These are phyloP conservation scores for Tetrapyrgos nigripes DNA, from an alignment of 1,284 basidiomycete genomes.

Conservation along the genomic window DNA sequence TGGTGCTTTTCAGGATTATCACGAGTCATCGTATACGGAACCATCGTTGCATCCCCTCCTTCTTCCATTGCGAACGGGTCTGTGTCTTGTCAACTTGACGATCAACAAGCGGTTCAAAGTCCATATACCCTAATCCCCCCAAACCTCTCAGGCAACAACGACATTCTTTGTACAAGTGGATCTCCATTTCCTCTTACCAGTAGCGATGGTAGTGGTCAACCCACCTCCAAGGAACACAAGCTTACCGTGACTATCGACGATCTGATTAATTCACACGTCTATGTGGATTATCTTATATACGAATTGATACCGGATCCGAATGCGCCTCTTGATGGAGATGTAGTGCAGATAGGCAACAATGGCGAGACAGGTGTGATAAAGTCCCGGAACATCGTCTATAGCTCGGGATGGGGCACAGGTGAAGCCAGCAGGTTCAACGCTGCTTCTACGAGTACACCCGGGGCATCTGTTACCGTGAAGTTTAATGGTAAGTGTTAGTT, in stretches of 20 bases:
- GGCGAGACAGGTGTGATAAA: too few species aligned
- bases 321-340: not conserved
- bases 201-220: too few species aligned
- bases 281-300: not conserved
- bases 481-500: too few species aligned
- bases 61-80: too few species aligned
- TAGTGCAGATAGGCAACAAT: not conserved
- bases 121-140: not conserved
- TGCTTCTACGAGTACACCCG: too few species aligned
- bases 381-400: too few species aligned
- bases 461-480: too few species aligned
- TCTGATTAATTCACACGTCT: not conserved
- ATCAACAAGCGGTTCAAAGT: not conserved
- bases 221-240: not conserved
- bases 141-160: not conserved
- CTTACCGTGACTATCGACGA: not conserved
- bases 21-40: not conserved
- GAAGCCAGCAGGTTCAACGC: too few species aligned
- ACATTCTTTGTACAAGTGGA: too few species aligned
- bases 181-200: not conserved
- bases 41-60: not conserved
- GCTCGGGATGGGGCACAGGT: too few species aligned
- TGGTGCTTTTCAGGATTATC: not conserved
- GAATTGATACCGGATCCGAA: not conserved
- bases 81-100: not conserved